A percentile compares a stretch with the other conserved stretches of the same genome.
These are phyloP conservation scores for Trichoderma semiorbis DNA, from an alignment of 2,329 filamentous ascomycete genomes.

Conservation along the genomic window DNA sequence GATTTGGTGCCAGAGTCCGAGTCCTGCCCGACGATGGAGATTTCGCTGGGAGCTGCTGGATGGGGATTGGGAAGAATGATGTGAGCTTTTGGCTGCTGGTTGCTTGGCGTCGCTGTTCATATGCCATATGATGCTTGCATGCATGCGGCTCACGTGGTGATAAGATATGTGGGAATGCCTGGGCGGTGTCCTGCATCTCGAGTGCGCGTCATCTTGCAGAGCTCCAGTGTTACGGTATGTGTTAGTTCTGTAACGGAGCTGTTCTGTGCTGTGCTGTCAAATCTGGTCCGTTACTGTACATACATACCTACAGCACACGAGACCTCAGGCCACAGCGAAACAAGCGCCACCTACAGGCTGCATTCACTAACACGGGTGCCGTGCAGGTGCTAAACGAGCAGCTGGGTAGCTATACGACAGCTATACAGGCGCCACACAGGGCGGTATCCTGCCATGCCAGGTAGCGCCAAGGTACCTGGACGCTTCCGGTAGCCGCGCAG, in stretches of 20 bases:
- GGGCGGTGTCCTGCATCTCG: neutral
- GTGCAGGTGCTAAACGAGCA: neutral
- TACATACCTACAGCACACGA: neutral
- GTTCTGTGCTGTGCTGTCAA: neutral
- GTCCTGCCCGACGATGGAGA: neutral
- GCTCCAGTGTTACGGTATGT: neutral
- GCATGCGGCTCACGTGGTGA: conserved; percentile 18
- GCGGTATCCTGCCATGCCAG: neutral
- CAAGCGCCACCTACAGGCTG: neutral
- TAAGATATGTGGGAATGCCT: conserved; percentile 6
- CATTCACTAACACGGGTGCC: neutral
- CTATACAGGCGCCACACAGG: neutral
- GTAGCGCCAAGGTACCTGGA: neutral
- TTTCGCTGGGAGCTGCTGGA: neutral
- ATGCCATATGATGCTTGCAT: conserved; percentile 8
- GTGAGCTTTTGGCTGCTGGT: neutral
- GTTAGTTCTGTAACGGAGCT: neutral
- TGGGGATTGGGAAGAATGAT: neutral
- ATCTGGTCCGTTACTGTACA: neutral
- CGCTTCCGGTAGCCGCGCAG: conserved; percentile 14
- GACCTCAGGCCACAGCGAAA: neutral
- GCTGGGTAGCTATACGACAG: neutral
- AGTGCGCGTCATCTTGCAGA: neutral
- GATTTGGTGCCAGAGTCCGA: neutral
- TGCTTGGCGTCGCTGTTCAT: neutral